Base-by-base conservation (phyloP, 2,329 filamentous ascomycete genomes). In the Fusarium concolor region DNA sequence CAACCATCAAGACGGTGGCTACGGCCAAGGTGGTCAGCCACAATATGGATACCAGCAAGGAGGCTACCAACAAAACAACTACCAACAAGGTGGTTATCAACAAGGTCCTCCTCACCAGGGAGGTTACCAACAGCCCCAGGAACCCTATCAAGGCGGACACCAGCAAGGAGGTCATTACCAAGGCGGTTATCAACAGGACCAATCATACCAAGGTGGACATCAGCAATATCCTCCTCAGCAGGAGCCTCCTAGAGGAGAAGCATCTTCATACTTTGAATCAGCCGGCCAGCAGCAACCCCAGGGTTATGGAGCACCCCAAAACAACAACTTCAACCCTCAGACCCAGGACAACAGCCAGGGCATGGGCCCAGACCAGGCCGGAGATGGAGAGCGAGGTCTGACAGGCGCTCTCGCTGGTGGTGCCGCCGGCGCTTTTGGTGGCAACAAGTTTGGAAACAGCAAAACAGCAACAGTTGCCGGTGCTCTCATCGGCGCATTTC, bases 361-460 rank as follows among this genome's bases (percentile, higher is more conserved):
- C 2, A n/a, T 20, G 11, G 29, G 28, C 6, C 29, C 29, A 4
- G 31, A 26, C 4, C 15, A 17, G 17, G 24, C 17, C 10, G 44
- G 44, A 24, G 44, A 47, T 3, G 44, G 44, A 35, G 44, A 47
- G 24, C 24, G 52, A n/a, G 52, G 52, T 24, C 33, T 55, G 0
- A 5, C n/a, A 9, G 52, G 52, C 10, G 52, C 52, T 10, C 15
- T 55, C 0, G 52, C 42, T 6, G 52, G 52, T 11, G 52, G 52
- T 31, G 24, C 52, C 5, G 52, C 52, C 6, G 52, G 52, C 8
- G 52, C 52, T 0, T 47, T 55, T 2, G 52, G 52, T 0, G 42
- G 52, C 6, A 55, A 49, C 18, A 55, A 55, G 4, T 29, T 54
- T 14, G 51, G 51, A 38, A 42, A 42, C 29, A 47, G 42, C 11